Percentiles rank a stretch among this genome's conserved stretches.
Evolutionary conservation across 2,329 filamentous ascomycete genomes (phyloP).

Genomic region (Aspergillus nomiae): DNA sequence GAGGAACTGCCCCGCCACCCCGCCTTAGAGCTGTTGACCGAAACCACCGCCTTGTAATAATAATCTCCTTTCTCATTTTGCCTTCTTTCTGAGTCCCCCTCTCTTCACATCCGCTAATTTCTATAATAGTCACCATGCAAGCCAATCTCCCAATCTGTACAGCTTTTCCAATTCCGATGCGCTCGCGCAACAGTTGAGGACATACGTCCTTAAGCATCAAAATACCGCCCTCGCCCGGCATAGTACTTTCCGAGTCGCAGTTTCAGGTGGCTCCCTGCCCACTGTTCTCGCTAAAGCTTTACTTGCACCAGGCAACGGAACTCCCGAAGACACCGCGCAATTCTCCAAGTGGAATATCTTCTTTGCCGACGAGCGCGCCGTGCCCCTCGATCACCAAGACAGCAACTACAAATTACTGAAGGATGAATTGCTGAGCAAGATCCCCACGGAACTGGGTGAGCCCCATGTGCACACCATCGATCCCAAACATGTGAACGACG

Average conservation of each 20-base stretch:
- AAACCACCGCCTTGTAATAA: not conserved
- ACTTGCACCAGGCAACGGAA: slow-evolving; percentile 57
- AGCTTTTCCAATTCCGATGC: slow-evolving; percentile 70
- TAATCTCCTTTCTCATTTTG: not conserved
- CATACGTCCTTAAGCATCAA: slow-evolving; percentile 81
- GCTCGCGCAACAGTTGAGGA: slow-evolving; percentile 75
- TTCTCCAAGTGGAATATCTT: slow-evolving; percentile 96
- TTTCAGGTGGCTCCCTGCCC: slow-evolving; percentile 92
- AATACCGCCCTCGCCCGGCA: slow-evolving; percentile 78
- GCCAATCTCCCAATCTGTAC: slow-evolving; percentile 66
- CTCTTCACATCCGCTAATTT: not conserved
- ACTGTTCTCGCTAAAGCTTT: slow-evolving; percentile 84
- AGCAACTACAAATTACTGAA: slow-evolving; percentile 93
- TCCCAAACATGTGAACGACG: slow-evolving; percentile 64
- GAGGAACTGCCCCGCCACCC: slow-evolving; percentile 9
- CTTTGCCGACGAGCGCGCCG: slow-evolving; percentile 95
- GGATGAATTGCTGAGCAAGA: slow-evolving; percentile 83
- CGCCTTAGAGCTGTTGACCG: slow-evolving; percentile 9
- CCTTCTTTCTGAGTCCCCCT: not conserved
- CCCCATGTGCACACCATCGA: slow-evolving; percentile 83
- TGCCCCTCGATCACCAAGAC: slow-evolving; percentile 86
- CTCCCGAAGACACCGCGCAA: slow-evolving; percentile 63
- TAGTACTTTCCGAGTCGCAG: slow-evolving; percentile 82
- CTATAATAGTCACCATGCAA: slow-evolving; percentile 32
- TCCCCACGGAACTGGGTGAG: slow-evolving; percentile 66